A percentile compares a stretch with the other conserved stretches of the same genome.
Conservation (phyloP, 148 eudicot species). For the Talinum fruticosum region DNA sequence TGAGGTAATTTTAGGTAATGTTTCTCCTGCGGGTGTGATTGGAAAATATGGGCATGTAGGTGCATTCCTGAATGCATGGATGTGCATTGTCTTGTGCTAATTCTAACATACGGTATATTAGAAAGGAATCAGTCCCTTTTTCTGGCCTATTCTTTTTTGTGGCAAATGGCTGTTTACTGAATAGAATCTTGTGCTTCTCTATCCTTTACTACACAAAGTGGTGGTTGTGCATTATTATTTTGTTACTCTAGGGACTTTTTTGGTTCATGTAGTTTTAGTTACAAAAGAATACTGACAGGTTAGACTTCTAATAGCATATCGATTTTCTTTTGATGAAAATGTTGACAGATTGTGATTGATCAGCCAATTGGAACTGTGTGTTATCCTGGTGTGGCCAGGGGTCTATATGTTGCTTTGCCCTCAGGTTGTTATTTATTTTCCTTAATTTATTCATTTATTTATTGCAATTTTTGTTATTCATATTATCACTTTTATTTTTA, state of each 20-base stretch:
- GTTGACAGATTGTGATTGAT: slow-evolving; percentile 55
- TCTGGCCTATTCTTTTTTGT: not conserved
- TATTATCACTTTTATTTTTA: not conserved
- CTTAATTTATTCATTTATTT: not conserved
- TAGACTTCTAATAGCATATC: not conserved
- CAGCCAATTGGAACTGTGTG: slow-evolving; percentile 77
- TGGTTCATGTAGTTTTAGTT: not conserved
- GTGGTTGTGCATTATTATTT: not conserved
- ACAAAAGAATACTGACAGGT: not conserved
- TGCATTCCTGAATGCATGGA: not conserved
- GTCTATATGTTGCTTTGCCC: slow-evolving; percentile 83
- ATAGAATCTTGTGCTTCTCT: not conserved
- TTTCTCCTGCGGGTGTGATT: not conserved
- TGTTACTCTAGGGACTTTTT: not conserved
- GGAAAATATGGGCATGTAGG: not conserved
- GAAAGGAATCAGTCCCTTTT: not conserved
- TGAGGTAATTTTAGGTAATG: slow-evolving; percentile 47
- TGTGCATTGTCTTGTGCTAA: not conserved
- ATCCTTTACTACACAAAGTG: not conserved
- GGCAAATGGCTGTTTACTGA: not conserved
- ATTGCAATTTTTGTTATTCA: not conserved
- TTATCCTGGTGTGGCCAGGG: slow-evolving; percentile 91
- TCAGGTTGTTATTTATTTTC: slow-evolving; percentile 48
- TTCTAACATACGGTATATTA: not conserved
- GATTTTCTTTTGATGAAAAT: not conserved